A percentile compares a stretch with the other conserved stretches of the same genome.
Conservation (phyloP, 257 asterid genomes). For the Nemophila menziesii region DNA sequence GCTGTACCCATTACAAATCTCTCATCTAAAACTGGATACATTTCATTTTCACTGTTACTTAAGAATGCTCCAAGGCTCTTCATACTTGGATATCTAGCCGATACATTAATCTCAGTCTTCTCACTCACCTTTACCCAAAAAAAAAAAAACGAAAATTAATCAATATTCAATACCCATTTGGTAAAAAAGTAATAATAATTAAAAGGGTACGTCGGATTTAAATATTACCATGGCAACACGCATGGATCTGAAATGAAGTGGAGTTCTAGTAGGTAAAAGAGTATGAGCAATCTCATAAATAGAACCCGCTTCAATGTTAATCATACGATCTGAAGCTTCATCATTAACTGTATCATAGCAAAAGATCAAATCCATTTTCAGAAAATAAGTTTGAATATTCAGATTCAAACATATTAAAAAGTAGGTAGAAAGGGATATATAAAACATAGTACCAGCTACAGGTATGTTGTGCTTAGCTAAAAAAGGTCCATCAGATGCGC, state of each 20-base stretch:
- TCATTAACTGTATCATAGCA: constrained; percentile 6
- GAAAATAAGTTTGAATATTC: no score
- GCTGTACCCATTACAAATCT: constrained; percentile 61
- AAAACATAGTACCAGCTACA: no score
- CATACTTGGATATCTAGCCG: constrained; percentile 66
- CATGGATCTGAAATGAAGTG: constrained; percentile 57
- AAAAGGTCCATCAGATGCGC: neutral
- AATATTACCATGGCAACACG: constrained; percentile 62
- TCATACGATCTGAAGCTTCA: constrained; percentile 3
- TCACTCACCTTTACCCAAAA: constrained; percentile 49
- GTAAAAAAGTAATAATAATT: neutral
- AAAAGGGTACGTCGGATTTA: neutral
- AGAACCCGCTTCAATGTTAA: constrained; percentile 34
- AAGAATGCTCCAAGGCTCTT: constrained; percentile 53
- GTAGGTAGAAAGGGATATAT: neutral
- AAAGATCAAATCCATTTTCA: constrained; percentile 2
- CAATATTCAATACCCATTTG: neutral
- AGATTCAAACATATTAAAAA: no score
- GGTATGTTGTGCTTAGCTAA: neutral
- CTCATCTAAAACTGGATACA: constrained; percentile 79
- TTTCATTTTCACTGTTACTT: constrained; percentile 42
- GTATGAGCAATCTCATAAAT: constrained; percentile 66
- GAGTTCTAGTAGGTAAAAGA: constrained; percentile 57
- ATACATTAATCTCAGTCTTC: constrained; percentile 46
- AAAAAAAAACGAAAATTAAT: neutral